phyloP scores from a whole-genome alignment of 805 yeast species.

The Pichia nakasei region DNA sequence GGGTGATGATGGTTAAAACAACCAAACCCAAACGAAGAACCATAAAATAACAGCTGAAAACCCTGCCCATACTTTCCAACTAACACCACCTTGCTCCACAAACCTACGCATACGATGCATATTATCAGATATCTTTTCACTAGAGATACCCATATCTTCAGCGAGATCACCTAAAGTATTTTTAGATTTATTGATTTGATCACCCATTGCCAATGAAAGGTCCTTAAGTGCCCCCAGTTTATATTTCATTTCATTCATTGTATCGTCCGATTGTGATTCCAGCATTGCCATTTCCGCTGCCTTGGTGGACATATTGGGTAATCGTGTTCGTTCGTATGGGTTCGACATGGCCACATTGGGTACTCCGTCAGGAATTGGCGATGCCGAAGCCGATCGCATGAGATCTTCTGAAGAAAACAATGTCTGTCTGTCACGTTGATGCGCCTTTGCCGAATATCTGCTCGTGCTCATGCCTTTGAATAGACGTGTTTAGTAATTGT shows the following conservation, averaged over 20 bases:
- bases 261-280: conserved; percentile 61
- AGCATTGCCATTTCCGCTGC: conserved; percentile 49
- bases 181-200: conserved; percentile 40
- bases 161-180: conserved; percentile 19
- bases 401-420: conserved; percentile 7
- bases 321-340: conserved; percentile 14
- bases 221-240: conserved; percentile 48
- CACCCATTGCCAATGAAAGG: conserved; percentile 51
- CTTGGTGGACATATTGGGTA: conserved; percentile 29
- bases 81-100: conserved; percentile 57
- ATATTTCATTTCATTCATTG: conserved; percentile 43
- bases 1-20: conserved; percentile 10
- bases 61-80: conserved; percentile 52
- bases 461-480: conserved; percentile 10
- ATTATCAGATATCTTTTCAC: conserved; percentile 41
- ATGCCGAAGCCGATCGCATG: conserved; percentile 3
- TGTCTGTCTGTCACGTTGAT: conserved; percentile 7
- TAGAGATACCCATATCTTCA: conserved; percentile 25
- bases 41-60: conserved; percentile 37
- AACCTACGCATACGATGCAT: conserved; percentile 49
- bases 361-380: conserved; percentile 21
- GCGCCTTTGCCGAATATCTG: conserved; percentile 8
- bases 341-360: neutral
- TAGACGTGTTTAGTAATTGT: neutral
- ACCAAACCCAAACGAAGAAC: conserved; percentile 36